These are phyloP conservation scores for Epichloe gansuensis DNA, from an alignment of 2,329 filamentous ascomycete genomes.

Conservation along the genomic window DNA sequence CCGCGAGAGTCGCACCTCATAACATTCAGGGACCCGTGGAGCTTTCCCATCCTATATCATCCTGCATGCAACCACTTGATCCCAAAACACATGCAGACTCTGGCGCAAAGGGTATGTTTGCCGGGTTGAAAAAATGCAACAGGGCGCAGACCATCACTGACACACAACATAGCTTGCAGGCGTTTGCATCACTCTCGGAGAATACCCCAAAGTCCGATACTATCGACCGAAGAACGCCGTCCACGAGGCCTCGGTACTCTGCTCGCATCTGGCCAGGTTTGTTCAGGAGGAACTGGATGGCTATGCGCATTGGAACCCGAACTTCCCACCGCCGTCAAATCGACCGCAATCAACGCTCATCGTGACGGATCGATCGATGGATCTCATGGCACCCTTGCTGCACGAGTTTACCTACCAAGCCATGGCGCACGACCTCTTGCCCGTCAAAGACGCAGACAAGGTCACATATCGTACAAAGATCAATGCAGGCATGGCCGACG, in stretches of 20 bases:
- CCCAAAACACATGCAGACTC: conserved; percentile 64
- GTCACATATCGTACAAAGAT: conserved; percentile 71
- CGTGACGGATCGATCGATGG: conserved; percentile 87
- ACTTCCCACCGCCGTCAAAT: conserved; percentile 65
- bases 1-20: conserved; percentile 84
- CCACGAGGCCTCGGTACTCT: conserved; percentile 82
- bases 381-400: conserved; percentile 72
- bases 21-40: conserved; percentile 90
- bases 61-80: conserved; percentile 80
- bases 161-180: conserved; percentile 28
- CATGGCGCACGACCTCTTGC: conserved; percentile 89
- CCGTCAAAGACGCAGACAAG: conserved; percentile 80
- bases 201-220: conserved; percentile 88
- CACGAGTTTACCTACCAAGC: conserved; percentile 99
- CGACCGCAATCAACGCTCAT: conserved; percentile 73
- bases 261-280: conserved; percentile 77
- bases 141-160: not conserved
- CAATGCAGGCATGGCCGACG: conserved; percentile 58
- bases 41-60: conserved; percentile 86
- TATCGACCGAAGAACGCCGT: conserved; percentile 62
- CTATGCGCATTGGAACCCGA: conserved; percentile 69
- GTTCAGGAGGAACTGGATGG: conserved; percentile 84
- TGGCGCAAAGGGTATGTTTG: conserved; percentile 72
- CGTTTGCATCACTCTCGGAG: conserved; percentile 82
- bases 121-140: not conserved